Conservation (phyloP, 257 asterid species). For the Solanum sitiens region DNA sequence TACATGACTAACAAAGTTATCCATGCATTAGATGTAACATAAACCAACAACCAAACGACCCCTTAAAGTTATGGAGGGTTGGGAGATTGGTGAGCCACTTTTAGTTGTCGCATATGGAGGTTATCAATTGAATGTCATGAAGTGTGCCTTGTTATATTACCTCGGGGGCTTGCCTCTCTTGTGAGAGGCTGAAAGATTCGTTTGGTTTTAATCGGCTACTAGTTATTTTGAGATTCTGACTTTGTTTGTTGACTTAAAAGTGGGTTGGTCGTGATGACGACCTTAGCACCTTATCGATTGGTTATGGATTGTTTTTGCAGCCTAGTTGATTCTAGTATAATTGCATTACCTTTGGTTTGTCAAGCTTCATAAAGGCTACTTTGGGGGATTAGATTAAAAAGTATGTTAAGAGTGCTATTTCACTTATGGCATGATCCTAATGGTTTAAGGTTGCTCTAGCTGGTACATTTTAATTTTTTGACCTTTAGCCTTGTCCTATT, state of each 20-base stretch:
- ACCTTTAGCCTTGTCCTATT: background rate
- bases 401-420: too few species aligned
- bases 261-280: background rate
- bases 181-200: background rate
- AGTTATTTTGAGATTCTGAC: background rate
- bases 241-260: background rate
- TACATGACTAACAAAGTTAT: too few species aligned
- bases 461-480: background rate
- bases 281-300: background rate
- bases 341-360: background rate
- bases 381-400: too few species aligned
- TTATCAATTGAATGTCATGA: background rate
- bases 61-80: background rate
- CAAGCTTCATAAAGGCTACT: background rate
- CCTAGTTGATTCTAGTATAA: background rate
- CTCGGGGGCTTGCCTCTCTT: background rate
- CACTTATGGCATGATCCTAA: background rate
- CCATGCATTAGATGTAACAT: background rate
- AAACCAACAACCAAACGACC: background rate
- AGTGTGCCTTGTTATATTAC: background rate
- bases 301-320: background rate
- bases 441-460: background rate
- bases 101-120: background rate
- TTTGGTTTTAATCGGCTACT: background rate
- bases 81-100: background rate